phyloP scores from a whole-genome alignment of 495 filamentous ascomycete genomes.

The Hapsidospora chrysogenum region DNA sequence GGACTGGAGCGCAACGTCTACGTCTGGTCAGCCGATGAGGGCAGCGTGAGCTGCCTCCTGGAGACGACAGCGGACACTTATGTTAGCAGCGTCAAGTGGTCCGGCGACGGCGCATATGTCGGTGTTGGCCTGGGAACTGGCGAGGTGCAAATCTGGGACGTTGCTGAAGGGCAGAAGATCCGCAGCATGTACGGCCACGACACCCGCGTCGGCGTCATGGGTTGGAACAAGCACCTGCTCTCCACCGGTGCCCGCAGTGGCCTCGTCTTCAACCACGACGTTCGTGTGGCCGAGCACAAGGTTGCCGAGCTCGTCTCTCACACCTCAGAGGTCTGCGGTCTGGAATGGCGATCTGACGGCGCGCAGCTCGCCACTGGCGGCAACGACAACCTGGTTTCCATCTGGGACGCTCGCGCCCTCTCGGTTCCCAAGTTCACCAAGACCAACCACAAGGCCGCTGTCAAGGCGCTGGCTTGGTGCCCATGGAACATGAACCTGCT shows the following conservation, averaged over 20 bases:
- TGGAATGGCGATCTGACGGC: conserved; percentile 94
- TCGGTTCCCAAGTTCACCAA: conserved; percentile 94
- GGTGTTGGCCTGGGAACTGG: conserved; percentile 87
- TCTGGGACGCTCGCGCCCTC: conserved; percentile 94
- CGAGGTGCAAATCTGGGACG: conserved; percentile 99
- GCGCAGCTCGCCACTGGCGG: conserved; percentile 92
- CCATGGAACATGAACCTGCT: conserved; percentile 96
- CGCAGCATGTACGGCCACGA: conserved; percentile 98
- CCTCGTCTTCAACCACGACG: conserved; percentile 97
- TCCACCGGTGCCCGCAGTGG: conserved; percentile 89
- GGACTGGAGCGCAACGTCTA: conserved; percentile 94
- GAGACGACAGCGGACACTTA: conserved; percentile 85
- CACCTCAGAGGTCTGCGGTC: conserved; percentile 91
- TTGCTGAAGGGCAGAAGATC: conserved; percentile 84
- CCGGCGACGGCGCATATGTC: conserved; percentile 90
- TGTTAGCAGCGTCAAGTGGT: conserved; percentile 97
- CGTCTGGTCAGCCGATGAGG: conserved; percentile 96
- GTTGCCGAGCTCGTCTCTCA: conserved; percentile 90
- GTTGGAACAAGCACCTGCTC: conserved; percentile 94
- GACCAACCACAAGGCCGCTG: conserved; percentile 95
- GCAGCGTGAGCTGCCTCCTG: conserved; percentile 68
- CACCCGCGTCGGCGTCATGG: conserved; percentile 91
- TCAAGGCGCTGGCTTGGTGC: conserved; percentile 98
- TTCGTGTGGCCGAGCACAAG: conserved; percentile 95
- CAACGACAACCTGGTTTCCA: conserved; percentile 96